Percentiles rank a stretch among this genome's conserved stretches.
Conservation (phyloP, 371 early-diverging fungal species). For the Lichtheimia ramosa region DNA sequence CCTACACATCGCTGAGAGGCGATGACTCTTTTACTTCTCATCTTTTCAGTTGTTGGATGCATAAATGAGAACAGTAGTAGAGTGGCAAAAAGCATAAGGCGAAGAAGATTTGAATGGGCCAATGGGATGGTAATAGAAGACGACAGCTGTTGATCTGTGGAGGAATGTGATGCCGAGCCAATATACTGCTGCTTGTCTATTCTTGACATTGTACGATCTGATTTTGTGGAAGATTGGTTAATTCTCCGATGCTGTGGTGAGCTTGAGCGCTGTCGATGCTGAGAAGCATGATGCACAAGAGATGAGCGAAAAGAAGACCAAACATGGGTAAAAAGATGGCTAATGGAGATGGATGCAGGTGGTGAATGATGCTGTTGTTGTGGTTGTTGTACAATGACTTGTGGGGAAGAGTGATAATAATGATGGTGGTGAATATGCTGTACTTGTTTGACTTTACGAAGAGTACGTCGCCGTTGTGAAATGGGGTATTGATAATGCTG, state of each 20-base stretch:
- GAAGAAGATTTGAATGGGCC: slow-evolving; percentile 2
- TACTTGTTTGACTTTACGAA: neutral
- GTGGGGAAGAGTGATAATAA: neutral
- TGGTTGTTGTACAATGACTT: neutral
- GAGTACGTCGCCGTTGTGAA: neutral
- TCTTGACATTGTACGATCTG: neutral
- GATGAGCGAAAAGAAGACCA: neutral
- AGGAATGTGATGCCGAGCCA: neutral
- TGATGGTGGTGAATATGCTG: slow-evolving; percentile 7
- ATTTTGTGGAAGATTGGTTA: slow-evolving; percentile 1
- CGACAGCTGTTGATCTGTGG: neutral
- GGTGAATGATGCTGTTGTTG: neutral
- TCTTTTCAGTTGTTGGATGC: slow-evolving; percentile 5
- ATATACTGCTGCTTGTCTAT: neutral
- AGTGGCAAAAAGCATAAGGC: slow-evolving; percentile 13
- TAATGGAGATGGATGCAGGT: neutral
- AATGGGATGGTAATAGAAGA: neutral
- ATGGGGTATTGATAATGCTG: neutral
- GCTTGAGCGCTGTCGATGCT: neutral
- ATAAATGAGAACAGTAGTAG: slow-evolving; percentile 15
- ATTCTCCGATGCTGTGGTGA: neutral
- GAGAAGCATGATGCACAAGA: neutral
- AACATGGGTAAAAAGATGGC: neutral
- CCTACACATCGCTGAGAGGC: slow-evolving; percentile 4
- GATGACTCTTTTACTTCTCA: neutral